These are phyloP conservation scores for Ajuga chamaepitys DNA, from an alignment of 257 asterid species.

Conservation along the genomic window DNA sequence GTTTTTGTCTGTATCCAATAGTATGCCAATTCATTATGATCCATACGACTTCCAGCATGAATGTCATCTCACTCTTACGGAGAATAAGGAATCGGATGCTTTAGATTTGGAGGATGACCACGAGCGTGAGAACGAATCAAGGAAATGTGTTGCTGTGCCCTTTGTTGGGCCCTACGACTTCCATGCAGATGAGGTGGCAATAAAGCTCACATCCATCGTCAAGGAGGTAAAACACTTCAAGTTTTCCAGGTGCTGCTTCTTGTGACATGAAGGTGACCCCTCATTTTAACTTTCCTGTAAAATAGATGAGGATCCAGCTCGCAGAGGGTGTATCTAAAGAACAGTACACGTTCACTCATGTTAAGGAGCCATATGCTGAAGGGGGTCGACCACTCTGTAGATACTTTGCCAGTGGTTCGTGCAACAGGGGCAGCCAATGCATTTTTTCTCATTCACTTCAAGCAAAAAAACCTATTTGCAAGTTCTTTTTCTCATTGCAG, in stretches of 20 bases:
- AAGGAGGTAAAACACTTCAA: constrained; percentile 58
- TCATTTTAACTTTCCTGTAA: constrained; percentile 19
- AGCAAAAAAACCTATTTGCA: constrained; percentile 62
- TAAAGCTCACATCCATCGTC: constrained; percentile 48
- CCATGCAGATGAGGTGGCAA: constrained; percentile 44
- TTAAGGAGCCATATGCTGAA: constrained; percentile 14
- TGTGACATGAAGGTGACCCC: constrained; percentile 15
- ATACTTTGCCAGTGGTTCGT: constrained; percentile 53
- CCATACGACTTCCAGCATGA: constrained; percentile 43
- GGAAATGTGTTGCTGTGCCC: constrained; percentile 54
- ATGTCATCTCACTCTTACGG: constrained; percentile 31
- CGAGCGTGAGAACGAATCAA: constrained; percentile 33
- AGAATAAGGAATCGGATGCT: constrained; percentile 29
- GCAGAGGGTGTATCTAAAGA: constrained; percentile 35
- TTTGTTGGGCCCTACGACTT: constrained; percentile 54
- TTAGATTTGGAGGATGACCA: constrained; percentile 29
- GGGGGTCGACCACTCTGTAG: constrained; percentile 50
- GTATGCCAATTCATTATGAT: constrained; percentile 42
- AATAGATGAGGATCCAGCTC: constrained; percentile 62
- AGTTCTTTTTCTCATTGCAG: constrained; percentile 83
- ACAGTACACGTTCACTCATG: constrained; percentile 4
- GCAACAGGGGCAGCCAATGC: constrained; percentile 82
- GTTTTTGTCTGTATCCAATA: constrained; percentile 37
- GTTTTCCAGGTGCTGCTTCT: constrained; percentile 15
- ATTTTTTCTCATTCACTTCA: constrained; percentile 64